Base-by-base conservation (phyloP, 139 green algal genomes). In the Closterium sp. region DNA sequence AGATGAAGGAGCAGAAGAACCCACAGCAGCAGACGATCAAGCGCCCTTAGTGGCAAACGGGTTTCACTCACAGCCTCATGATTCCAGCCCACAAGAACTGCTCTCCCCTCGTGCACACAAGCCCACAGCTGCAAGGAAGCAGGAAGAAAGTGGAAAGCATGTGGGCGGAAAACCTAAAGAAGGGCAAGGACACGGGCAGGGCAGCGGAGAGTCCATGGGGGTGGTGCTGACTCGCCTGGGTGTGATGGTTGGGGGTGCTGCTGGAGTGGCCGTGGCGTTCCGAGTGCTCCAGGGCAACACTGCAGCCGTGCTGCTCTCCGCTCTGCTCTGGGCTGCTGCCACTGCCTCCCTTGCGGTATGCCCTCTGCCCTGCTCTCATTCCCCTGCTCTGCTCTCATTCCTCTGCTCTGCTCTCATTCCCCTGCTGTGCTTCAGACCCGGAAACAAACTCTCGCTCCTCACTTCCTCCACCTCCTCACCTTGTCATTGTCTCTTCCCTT, bases 371-470 rank as follows among this genome's bases (percentile, higher is more conserved):
- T 76, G 55, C 12, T 76, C 55, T 76, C 16, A 76, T 1, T 76
- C 55, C 55, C 55, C 55, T 76, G 25, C 81, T 33, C 84, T 87
- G 31, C 4, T 16, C 84, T 87, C 32, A 9, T 87, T 10, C 84
- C 87, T 90, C 87, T 87, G n/a, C 6, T 90, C 32, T 76, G 9
- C 87, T 16, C 84, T 87, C 32, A 9, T 87, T 10, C 84, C 87
- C 88, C 87, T 87, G n/a, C 6, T 90, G 19, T 76, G 9, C 87
- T n/a, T n/a, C n/a, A n/a, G n/a, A n/a, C n/a, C n/a, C n/a, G n/a
- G n/a, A n/a, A n/a, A n/a, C n/a, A n/a, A n/a, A n/a, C n/a, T n/a
- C 30, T 87, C 9, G 8, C 87, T 25, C 10, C n/a, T 89, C 86
- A 19, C 32, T 69, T 87, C 86, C n/a, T 6, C 32, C 23, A 12